Evolutionary conservation across 768 basidiomycete species (phyloP).

Genomic region (Lactarius pseudohatsudake): DNA sequence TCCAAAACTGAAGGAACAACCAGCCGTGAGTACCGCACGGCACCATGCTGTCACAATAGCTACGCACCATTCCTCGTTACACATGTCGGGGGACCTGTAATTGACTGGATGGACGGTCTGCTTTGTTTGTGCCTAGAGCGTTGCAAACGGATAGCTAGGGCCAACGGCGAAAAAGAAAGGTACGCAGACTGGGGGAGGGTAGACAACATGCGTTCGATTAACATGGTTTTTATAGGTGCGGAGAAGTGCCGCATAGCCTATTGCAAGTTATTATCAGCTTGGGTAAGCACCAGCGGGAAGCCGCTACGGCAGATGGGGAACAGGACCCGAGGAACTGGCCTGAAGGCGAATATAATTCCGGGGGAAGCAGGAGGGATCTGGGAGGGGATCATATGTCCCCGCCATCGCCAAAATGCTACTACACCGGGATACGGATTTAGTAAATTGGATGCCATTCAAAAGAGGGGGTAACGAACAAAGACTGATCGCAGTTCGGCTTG

Average conservation of each 20-base stretch:
- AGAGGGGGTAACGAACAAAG: constrained; percentile 6
- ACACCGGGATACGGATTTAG: constrained; percentile 13
- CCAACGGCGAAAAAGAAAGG: not conserved
- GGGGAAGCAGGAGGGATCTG: constrained; percentile 17
- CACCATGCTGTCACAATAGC: not conserved
- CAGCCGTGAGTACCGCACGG: not conserved
- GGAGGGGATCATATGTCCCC: constrained; percentile 21
- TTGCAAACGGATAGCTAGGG: not conserved
- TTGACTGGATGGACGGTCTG: not conserved
- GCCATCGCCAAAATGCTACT: constrained; percentile 1
- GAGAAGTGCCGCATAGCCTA: constrained; percentile 24
- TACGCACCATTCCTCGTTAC: constrained; percentile 29
- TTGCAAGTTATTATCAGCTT: constrained; percentile 13
- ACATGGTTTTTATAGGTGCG: constrained; percentile 21
- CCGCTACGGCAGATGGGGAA: constrained; percentile 27
- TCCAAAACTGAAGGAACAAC: constrained; percentile 19
- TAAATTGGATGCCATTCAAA: constrained; percentile 11
- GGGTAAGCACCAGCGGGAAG: constrained; percentile 20
- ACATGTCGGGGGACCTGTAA: constrained; percentile 20
- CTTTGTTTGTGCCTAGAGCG: not conserved
- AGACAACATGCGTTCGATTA: not conserved
- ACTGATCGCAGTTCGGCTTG: constrained; percentile 15
- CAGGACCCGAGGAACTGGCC: constrained; percentile 24
- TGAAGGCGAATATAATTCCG: constrained; percentile 19
- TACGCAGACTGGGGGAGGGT: not conserved